These are phyloP conservation scores for Trichophyton mentagrophytes DNA, from an alignment of 2,329 filamentous ascomycete genomes.

Conservation along the genomic window DNA sequence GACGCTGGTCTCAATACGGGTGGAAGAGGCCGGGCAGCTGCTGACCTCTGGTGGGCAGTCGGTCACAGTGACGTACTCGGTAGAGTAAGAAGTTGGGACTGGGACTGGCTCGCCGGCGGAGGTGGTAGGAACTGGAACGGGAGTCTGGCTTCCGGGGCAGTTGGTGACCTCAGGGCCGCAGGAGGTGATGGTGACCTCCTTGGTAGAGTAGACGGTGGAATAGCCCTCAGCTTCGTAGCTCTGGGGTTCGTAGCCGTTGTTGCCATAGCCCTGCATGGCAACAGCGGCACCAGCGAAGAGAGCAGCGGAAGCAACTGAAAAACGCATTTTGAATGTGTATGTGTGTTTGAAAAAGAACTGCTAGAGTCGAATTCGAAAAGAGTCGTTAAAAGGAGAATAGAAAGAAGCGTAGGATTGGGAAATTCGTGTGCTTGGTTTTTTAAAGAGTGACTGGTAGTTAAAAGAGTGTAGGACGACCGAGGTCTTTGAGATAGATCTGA, in stretches of 20 bases:
- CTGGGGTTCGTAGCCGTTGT: constrained; percentile 1
- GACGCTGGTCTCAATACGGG: constrained; percentile 6
- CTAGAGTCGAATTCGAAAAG: constrained; percentile 7
- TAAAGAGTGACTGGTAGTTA: constrained; percentile 23
- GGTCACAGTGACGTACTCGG: constrained; percentile 49
- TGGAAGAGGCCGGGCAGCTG: constrained; percentile 9
- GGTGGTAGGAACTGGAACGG: constrained; percentile 11
- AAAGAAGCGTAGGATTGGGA: constrained; percentile 13
- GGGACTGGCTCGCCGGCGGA: constrained; percentile 11
- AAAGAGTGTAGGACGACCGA: constrained; percentile 35
- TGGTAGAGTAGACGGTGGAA: constrained; percentile 44
- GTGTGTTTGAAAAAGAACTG: neutral
- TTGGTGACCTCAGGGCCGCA: constrained; percentile 49
- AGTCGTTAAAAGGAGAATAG: constrained; percentile 20
- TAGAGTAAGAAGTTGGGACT: constrained; percentile 39
- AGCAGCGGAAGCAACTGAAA: constrained; percentile 29
- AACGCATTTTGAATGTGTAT: constrained; percentile 30
- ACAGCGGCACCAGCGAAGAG: constrained; percentile 31
- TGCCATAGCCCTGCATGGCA: constrained; percentile 23
- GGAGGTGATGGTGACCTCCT: constrained; percentile 50
- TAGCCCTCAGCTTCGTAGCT: constrained; percentile 11
- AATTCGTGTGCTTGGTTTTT: constrained; percentile 14
- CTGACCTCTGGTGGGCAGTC: constrained; percentile 45
- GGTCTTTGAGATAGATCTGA: constrained; percentile 27
- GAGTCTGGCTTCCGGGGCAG: constrained; percentile 35